phyloP scores from a whole-genome alignment of 805 yeast genomes.

The Ogataea henricii region DNA sequence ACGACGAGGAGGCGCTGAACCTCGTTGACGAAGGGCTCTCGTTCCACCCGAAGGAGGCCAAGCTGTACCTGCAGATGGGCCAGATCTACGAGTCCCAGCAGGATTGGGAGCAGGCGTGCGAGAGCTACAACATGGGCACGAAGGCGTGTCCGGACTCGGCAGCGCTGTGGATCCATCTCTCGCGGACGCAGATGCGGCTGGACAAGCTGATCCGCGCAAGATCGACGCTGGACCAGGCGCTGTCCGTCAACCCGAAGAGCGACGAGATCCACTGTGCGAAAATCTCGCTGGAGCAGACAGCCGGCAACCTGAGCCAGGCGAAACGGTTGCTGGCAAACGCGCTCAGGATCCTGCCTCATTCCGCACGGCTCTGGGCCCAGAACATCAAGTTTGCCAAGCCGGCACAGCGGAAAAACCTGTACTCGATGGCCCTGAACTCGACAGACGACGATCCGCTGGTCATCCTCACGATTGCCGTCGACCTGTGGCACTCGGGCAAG shows the following conservation, averaged over 20 bases:
- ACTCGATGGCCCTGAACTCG: conserved; percentile 68
- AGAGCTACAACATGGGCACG: conserved; percentile 50
- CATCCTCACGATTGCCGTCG: conserved; percentile 62
- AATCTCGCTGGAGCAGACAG: conserved; percentile 55
- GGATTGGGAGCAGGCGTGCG: conserved; percentile 45
- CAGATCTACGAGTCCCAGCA: conserved; percentile 46
- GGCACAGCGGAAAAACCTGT: conserved; percentile 49
- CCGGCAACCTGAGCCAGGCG: conserved; percentile 53
- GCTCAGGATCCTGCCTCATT: conserved; percentile 55
- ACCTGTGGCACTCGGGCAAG: conserved; percentile 68
- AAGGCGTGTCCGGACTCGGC: conserved; percentile 45
- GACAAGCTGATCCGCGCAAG: conserved; percentile 60
- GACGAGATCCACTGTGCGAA: conserved; percentile 62
- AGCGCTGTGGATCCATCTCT: conserved; percentile 56
- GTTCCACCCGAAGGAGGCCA: conserved; percentile 49
- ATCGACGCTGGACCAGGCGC: conserved; percentile 68
- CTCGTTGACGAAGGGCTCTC: conserved; percentile 49
- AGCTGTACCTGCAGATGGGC: conserved; percentile 63
- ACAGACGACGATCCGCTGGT: conserved; percentile 64
- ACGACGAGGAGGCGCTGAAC: conserved; percentile 40
- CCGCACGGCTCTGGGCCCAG: conserved; percentile 68
- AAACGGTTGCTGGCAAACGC: conserved; percentile 58
- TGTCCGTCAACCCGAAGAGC: conserved; percentile 49
- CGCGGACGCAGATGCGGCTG: conserved; percentile 43
- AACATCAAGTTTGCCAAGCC: conserved; percentile 50